Percentiles rank a stretch among this genome's conserved stretches.
Evolutionary conservation across 768 basidiomycete species (phyloP).

Genomic region (Mycena amicta): DNA sequence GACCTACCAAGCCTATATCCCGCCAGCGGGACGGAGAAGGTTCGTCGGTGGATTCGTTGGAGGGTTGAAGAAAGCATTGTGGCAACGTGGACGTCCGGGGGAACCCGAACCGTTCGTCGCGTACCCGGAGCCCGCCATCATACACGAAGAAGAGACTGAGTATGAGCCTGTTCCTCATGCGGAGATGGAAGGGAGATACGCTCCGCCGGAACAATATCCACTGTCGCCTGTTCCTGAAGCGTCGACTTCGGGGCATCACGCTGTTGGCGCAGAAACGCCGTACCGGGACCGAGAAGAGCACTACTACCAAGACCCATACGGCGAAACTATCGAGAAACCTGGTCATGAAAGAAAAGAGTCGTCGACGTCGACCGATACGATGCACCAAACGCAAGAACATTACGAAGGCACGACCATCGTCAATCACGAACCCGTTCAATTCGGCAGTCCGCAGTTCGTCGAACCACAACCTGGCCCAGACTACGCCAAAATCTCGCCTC

Average conservation of each 20-base stretch:
- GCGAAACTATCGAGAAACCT: slow-evolving; percentile 5
- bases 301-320: not conserved
- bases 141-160: slow-evolving; percentile 14
- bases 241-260: not conserved
- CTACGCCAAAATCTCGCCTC: slow-evolving; percentile 52
- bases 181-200: too few relatives aligned
- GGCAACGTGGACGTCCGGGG: slow-evolving; percentile 21
- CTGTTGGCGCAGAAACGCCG: not conserved
- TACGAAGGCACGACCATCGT: slow-evolving; percentile 23
- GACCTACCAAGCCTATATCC: slow-evolving; percentile 10
- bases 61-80: slow-evolving; percentile 33
- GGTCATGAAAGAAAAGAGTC: slow-evolving; percentile 22
- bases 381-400: slow-evolving; percentile 26
- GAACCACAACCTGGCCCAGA: slow-evolving; percentile 47
- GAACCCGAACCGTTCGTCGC: slow-evolving; percentile 4
- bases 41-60: slow-evolving; percentile 34
- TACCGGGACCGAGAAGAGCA: not conserved
- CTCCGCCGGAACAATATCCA: slow-evolving; percentile 1
- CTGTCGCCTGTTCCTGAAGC: not conserved
- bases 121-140: slow-evolving; percentile 12
- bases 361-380: slow-evolving; percentile 24
- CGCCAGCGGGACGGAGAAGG: slow-evolving; percentile 14
- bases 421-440: slow-evolving; percentile 22
- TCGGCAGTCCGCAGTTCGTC: slow-evolving; percentile 39
- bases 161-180: slow-evolving; percentile 14